Evolutionary conservation across 1,284 basidiomycete species (phyloP).

Genomic region (Leccinum solheimii): DNA sequence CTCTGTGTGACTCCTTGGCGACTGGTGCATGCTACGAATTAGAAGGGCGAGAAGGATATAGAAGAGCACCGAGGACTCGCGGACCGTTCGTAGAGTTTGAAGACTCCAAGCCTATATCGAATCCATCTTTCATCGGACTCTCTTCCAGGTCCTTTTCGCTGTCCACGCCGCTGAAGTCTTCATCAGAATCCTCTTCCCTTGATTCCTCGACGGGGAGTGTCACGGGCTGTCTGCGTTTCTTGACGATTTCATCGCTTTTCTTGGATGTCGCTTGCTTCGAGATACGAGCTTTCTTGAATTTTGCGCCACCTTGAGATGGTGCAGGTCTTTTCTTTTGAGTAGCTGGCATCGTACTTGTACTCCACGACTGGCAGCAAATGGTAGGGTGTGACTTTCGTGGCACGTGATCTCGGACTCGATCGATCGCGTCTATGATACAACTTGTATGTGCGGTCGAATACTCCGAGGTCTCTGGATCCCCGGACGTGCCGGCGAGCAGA

Average conservation of each 20-base stretch:
- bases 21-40: constrained; percentile 38
- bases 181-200: constrained; percentile 35
- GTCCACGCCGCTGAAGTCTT: constrained; percentile 31
- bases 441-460: too few relatives aligned
- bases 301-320: constrained; percentile 46
- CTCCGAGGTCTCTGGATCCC: neutral
- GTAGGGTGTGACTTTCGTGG: neutral
- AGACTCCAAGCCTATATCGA: constrained; percentile 16
- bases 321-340: constrained; percentile 51
- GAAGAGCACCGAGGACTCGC: constrained; percentile 15
- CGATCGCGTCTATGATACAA: too few relatives aligned
- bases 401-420: neutral
- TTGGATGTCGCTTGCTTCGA: constrained; percentile 31
- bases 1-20: constrained; percentile 64
- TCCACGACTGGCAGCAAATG: neutral
- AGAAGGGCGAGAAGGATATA: neutral
- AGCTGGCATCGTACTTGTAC: constrained; percentile 23
- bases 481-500: neutral
- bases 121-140: constrained; percentile 19
- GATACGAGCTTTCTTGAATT: constrained; percentile 52
- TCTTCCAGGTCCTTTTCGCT: constrained; percentile 29
- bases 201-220: constrained; percentile 41
- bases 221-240: constrained; percentile 57
- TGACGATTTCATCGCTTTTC: constrained; percentile 31
- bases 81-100: constrained; percentile 59